phyloP scores from a whole-genome alignment of 1,139 yeast species.

The Candida sp. region DNA sequence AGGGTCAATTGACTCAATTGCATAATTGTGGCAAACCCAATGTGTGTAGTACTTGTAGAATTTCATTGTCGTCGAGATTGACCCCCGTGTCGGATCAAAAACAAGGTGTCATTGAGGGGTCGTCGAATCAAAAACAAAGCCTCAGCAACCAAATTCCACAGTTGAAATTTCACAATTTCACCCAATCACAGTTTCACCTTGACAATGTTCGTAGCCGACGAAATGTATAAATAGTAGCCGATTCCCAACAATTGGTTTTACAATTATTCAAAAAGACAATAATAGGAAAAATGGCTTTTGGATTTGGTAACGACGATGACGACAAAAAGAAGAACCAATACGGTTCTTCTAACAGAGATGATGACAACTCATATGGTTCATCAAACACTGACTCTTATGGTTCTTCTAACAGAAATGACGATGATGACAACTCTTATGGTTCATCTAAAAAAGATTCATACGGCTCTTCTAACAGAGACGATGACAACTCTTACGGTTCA shows the following conservation, averaged over 20 bases:
- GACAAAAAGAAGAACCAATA: slow-evolving; percentile 5
- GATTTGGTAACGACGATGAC: slow-evolving; percentile 19
- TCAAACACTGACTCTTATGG: slow-evolving; percentile 14
- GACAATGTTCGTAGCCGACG: neutral
- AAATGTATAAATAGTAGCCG: neutral
- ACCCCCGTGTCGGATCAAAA: neutral
- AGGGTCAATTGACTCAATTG: neutral
- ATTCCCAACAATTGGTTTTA: neutral
- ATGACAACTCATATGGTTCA: slow-evolving; percentile 15
- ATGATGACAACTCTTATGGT: slow-evolving; percentile 20
- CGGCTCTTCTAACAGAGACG: slow-evolving; percentile 14
- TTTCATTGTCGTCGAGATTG: neutral
- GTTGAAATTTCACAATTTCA: neutral
- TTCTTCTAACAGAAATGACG: slow-evolving; percentile 13
- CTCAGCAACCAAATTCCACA: neutral
- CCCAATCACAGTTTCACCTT: neutral
- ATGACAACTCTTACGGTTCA: slow-evolving; percentile 8
- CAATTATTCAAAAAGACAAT: neutral
- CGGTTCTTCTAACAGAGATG: slow-evolving; percentile 13
- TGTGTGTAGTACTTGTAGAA: too few species aligned
- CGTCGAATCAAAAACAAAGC: neutral
- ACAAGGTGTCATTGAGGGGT: neutral
- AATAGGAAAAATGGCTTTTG: slow-evolving; percentile 23
- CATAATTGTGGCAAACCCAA: neutral
- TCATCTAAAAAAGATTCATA: slow-evolving; percentile 16